Percentiles rank a stretch among this genome's conserved stretches.
These are phyloP conservation scores for Cutaneotrichosporon dermatis DNA, from an alignment of 1,284 basidiomycete genomes.

Conservation along the genomic window DNA sequence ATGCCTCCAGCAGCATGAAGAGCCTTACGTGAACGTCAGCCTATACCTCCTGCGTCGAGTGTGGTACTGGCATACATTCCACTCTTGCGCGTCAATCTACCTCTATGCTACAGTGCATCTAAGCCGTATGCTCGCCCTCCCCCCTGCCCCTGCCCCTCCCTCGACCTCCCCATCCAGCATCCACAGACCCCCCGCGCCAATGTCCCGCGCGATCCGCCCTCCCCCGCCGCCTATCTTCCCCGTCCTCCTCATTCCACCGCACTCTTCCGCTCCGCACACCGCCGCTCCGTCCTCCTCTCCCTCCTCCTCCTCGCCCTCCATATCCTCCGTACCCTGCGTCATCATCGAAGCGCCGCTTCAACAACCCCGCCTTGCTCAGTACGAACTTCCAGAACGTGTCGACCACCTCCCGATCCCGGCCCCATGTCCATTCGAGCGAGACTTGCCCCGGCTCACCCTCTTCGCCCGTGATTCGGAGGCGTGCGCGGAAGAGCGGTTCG, in stretches of 20 bases:
- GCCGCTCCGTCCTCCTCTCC: background rate
- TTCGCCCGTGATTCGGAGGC: conserved; percentile 11
- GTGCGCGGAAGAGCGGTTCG: conserved; percentile 33
- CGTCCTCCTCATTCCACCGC: background rate
- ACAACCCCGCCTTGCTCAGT: conserved; percentile 46
- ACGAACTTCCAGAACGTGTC: conserved; percentile 67
- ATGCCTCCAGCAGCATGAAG: no score
- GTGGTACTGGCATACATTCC: no score
- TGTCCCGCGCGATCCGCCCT: background rate
- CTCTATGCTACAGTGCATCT: no score
- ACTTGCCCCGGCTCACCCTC: conserved; percentile 30
- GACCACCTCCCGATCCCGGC: conserved; percentile 58
- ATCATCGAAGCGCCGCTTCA: conserved; percentile 12
- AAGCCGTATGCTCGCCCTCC: no score
- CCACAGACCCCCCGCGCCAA: background rate
- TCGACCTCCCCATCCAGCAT: background rate
- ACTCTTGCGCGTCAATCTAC: no score
- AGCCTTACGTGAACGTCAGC: no score
- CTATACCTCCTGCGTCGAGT: no score
- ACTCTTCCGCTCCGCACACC: background rate
- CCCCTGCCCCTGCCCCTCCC: no score
- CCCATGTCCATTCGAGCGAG: conserved; percentile 61
- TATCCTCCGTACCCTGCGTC: background rate
- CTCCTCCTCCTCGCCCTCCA: background rate
- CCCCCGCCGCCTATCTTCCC: background rate